These are phyloP conservation scores for Beta macrorhiza DNA, from an alignment of 179 eudicot species.

Conservation along the genomic window DNA sequence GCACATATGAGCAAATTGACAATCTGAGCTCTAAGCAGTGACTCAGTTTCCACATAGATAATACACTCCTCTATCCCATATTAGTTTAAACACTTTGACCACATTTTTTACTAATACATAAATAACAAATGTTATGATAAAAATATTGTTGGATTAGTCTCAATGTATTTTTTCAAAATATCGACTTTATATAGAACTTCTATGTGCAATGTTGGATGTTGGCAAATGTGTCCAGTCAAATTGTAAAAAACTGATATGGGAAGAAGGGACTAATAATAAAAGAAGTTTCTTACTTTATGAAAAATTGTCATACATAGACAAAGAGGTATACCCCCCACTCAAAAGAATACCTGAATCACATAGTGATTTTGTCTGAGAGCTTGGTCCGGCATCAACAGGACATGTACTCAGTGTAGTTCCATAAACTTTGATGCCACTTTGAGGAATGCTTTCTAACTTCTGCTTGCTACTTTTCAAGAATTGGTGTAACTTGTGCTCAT, in stretches of 20 bases:
- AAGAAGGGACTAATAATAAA: not conserved
- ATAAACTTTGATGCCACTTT: slow-evolving; percentile 13
- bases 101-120: no score
- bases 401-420: slow-evolving; percentile 22
- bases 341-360: slow-evolving; percentile 27
- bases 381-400: slow-evolving; percentile 9
- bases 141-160: no score
- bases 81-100: no score
- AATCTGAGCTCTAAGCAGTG: slow-evolving; percentile 16
- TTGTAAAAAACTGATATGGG: no score
- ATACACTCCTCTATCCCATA: no score
- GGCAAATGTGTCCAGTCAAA: no score
- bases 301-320: not conserved
- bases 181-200: no score
- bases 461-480: slow-evolving; percentile 8
- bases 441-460: slow-evolving; percentile 18
- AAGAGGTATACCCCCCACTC: not conserved
- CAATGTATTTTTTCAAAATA: no score
- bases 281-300: not conserved
- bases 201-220: no score
- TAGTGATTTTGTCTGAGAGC: slow-evolving; percentile 15
- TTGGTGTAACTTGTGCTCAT: slow-evolving; percentile 19
- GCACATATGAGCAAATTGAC: slow-evolving; percentile 30
- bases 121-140: no score
- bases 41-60: not conserved